Evolutionary conservation across 495 filamentous ascomycete species (phyloP), one percentile per base, ranked within the genome.

Genomic region (Parachaetomium inaequale): DNA sequence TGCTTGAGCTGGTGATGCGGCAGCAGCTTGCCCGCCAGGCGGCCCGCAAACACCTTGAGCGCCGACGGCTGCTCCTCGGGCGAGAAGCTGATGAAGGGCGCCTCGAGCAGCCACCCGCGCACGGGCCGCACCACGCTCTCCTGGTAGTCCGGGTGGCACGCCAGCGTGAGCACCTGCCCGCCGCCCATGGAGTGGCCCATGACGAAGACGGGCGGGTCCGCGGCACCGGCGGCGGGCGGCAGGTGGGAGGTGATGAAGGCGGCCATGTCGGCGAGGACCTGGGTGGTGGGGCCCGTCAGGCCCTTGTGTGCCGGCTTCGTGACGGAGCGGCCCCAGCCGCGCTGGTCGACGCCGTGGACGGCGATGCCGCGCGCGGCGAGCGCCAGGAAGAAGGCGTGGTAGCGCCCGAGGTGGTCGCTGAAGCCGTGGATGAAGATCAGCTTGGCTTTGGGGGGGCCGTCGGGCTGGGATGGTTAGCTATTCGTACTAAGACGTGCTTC

Each of bases 181-280:
- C 93, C 92, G 70, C 92, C 92, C 81, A 84, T 80, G 15, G 87
- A 90, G 75, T 96, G 92, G 54, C 92, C 92, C 72, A 91, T 83
- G n/a, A 96, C 81, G 75, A 96, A 96, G 21, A 93, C 71, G 0
- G 68, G 66, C 70, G 0, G 68, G 66, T 63, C 52, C 14, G 58
- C 46, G 4, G 60, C 47, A 28, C 38, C 12, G 7, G 60, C 47
- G 31, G 43, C 12, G 7, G 59, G 42, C 6, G 63, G 72, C 12
- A 81, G 70, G 55, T 79, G 72, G 26, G 74, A 65, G 21, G 77
- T 66, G 55, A 92, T 77, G 71, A 96, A 85, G 28, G 85, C 83
- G 32, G 84, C 87, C 62, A 96, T 86, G 76, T 96, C 92, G 34
- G 83, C 78, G 31, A 94, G 78, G 43, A 96, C 88, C 50, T 76